A percentile compares a stretch with the other conserved stretches of the same genome.
These are phyloP conservation scores for Puccinia sorghi DNA, from an alignment of 1,284 basidiomycete genomes.

Conservation along the genomic window DNA sequence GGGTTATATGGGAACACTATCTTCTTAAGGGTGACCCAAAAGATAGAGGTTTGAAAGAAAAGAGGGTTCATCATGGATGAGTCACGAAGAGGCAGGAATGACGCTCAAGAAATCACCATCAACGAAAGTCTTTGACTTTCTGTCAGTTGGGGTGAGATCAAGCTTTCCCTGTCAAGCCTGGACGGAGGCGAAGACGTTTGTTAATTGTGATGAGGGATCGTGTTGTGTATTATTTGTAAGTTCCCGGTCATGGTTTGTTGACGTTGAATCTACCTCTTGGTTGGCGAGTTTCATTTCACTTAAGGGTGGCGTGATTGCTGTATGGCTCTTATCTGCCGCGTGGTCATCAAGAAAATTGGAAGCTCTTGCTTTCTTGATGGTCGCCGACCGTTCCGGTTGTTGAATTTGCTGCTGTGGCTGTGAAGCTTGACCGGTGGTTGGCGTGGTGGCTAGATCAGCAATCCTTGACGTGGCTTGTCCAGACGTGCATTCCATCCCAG, in stretches of 20 bases:
- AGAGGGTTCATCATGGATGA: not conserved
- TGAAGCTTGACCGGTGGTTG: not conserved
- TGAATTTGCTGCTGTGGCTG: not conserved
- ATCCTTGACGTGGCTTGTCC: slow-evolving; percentile 1
- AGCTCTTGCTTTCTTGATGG: slow-evolving; percentile 40
- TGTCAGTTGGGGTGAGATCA: not conserved
- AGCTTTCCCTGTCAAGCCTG: slow-evolving; percentile 15
- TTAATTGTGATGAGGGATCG: slow-evolving; percentile 26
- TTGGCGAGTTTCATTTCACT: slow-evolving; percentile 44
- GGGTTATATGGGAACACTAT: not conserved
- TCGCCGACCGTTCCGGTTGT: slow-evolving; percentile 16
- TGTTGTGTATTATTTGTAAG: slow-evolving; percentile 16
- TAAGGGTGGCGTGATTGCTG: slow-evolving; percentile 40
- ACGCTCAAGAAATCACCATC: slow-evolving; percentile 7
- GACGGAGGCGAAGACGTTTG: slow-evolving; percentile 27
- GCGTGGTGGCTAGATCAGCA: not conserved
- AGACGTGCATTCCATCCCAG: slow-evolving; percentile 1
- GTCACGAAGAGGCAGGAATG: not conserved
- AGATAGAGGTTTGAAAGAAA: not conserved
- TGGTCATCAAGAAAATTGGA: not conserved
- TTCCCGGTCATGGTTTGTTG: slow-evolving; percentile 27
- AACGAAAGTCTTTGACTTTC: not conserved
- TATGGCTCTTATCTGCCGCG: not conserved
- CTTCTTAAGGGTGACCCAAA: not conserved
- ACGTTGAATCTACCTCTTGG: slow-evolving; percentile 20